Base-by-base conservation (phyloP, 2,329 filamentous ascomycete genomes). In the Fusarium sp. region DNA sequence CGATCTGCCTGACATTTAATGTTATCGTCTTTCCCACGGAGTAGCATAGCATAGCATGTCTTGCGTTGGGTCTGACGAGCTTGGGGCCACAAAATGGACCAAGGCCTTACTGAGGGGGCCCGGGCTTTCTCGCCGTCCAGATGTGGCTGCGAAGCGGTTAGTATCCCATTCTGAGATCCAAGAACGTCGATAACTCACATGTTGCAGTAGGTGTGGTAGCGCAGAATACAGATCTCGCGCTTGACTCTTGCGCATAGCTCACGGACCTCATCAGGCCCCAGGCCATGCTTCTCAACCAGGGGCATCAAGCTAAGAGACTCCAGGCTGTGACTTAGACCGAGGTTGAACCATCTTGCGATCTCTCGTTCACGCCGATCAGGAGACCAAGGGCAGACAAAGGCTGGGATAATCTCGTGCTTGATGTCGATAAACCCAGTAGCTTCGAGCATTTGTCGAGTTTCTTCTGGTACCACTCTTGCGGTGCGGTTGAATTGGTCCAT, bases 341-440 rank as follows among this genome's bases (percentile, higher is more conserved):
- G 85, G 79, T 96, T 95, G 83, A 97, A 97, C 93, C 94, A 97
- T 67, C 91, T 88, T 33, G 93, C 94, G 63, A 95, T 88, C 52
- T 92, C 89, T 71, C 91, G 92, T 75, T 91, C 87, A 72, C 91
- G 87, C 29, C 88, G 85, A 76, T 94, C 90, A 29, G 85, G 82
- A 68, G 90, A 89, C 93, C 94, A 96, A 27, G 92, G 90, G 79
- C 93, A 96, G 79, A 94, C 87, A 33, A 94, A 94, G 39, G 96
- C 85, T 67, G 88, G 88, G 71, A 94, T 91, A 61, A 90, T 87
- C 70, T 90, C 87, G 80, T 96, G 92, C 72, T 89, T 88, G 76
- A 98, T 91, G 69, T 98, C 92, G 41, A 92, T 91, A 80, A 97
- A 98, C 16, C 96, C 96, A 59, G 92, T 89, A 6, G 88, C 84